Evolutionary conservation across 352 stramenopile genomes (phyloP), one percentile per base, ranked within the genome.

Genomic region (Globisporangium cederbergense): DNA sequence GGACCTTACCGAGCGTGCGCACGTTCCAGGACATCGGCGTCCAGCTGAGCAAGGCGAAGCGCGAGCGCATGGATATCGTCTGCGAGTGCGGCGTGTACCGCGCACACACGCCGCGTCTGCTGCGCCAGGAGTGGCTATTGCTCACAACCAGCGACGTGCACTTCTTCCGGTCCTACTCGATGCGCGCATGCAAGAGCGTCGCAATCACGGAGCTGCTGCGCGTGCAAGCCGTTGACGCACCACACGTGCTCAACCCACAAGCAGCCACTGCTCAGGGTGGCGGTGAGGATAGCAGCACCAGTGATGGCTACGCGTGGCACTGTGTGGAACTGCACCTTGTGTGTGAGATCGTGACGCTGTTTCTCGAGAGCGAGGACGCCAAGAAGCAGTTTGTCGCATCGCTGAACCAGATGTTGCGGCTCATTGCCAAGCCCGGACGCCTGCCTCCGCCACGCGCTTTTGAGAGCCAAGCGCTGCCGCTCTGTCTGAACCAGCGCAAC

Each of bases 121-220:
- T 94, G 40, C 83, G 85, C 2, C 85, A 94, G 51, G 85, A 94
- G 60, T 94, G 84, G 81, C 66, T 89, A 55, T 72, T 86, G 20
- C 60, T 94, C 28, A 81, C 83, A 25, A 78, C 70, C 0, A 73
- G 67, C 18, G 61, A 87, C 18, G 52, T 94, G n/a, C 73, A 78
- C 20, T 90, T 88, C 62, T 91, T 87, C 56, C 70, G 85, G 9
- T 92, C 85, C 0, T 94, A 78, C 61, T 79, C 85, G 1, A 58
- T 87, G 11, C 62, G 68, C 28, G 63, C 85, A 3, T 67, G 64
- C 10, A 73, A 86, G 49, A 75, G 65, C 0, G 42, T 94, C 2
- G 61, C 71, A 1, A 58, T 91, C 14, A 65, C 67, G 1, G 71
- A 89, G 18, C 67, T 93, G 7, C 67, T 91, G 5, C 65, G 74